Base-by-base conservation (phyloP, 2,329 filamentous ascomycete species). In the Hymenotorrendiella dingleyae region DNA sequence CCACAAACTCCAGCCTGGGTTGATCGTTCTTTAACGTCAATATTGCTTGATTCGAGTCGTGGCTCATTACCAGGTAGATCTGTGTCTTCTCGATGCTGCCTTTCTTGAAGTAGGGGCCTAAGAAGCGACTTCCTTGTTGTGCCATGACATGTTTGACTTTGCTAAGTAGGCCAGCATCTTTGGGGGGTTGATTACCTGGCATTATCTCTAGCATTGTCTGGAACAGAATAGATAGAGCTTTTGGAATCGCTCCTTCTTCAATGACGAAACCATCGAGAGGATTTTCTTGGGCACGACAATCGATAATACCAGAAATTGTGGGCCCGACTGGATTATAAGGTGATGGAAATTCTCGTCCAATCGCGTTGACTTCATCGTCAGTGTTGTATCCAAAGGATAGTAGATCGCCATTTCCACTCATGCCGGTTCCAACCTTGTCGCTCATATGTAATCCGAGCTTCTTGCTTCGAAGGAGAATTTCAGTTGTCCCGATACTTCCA, bases 341-440 rank as follows among this genome's bases (percentile, higher is more conserved):
- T 7, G 68, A 67, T 2, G 74, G 72, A n/a, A 64, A 61, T 1
- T 69, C 59, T 10, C 63, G 66, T 6, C 77, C 80, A 36, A 82
- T 69, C 12, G 68, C 68, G 53, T 82, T 81, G 30, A 74, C 72
- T 11, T 69, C 62, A 4, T 72, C 61, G 30, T 82, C 66, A 2
- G 71, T 77, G 56, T 82, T 80, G 56, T 82, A 82, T 3, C 74
- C 79, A 58, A 83, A 84, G 2, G 72, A 74, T 12, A 84, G 58
- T 53, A 83, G 78, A 49, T 84, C 80, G 3, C 80, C 80, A 52
- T 84, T 84, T 2, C 80, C 80, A 52, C 76, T 78, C 71, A 81
- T 81, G 43, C 72, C 71, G 43, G 69, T 67, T 4, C 79, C 79
- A 7, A 83, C 65, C 34, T 67, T 65, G 12, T 73, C 64, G 50